Base-by-base conservation (phyloP, 169 alveolate genomes). In the Plasmodium coatneyi region DNA sequence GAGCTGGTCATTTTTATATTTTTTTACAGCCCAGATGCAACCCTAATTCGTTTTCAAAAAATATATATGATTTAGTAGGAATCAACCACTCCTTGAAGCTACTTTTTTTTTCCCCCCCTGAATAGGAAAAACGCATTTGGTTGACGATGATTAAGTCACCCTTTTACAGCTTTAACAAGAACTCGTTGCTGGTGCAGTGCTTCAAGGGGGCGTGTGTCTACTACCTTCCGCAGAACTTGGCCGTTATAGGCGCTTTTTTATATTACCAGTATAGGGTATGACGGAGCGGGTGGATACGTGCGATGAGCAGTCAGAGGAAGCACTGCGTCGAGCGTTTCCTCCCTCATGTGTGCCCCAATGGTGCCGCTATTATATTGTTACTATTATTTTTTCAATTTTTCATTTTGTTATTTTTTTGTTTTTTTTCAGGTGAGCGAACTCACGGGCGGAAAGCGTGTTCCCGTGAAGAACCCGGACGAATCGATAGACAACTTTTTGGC, bases 161-260 rank as follows among this genome's bases (percentile, higher is more conserved):
- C n/a, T 89, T 89, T 89, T 89, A 89, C 34, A 89, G 90, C 39
- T 89, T 89, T 80, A 89, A 89, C 43, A 89, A 89, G 66, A 78
- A 89, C 49, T 89, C 94, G 46, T 80, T 89, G 71, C 32, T 89
- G 25, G 94, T 89, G 22, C 94, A 89, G 34, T 89, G 94, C 32
- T 79, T 78, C 71, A 89, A 89, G 74, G 87, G 72, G 71, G 84
- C 94, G 70, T 66, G 80, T 22, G 22, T 28, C 43, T 89, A 89
- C 79, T 89, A 89, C 74, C 66, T 89, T 32, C 94, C 94, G 32
- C 94, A 89, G 39, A 79, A 89, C 54, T 56, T 89, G 19, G 52
- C 32, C 7, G 94, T 89, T 34, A 78, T 89, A 12, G 41, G 94
- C 36, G 89, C 89, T 19, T 89, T 89, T 34, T 19, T 89, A 3